Conservation (phyloP, 2,329 filamentous ascomycete genomes). For the Fusarium nodosum region DNA sequence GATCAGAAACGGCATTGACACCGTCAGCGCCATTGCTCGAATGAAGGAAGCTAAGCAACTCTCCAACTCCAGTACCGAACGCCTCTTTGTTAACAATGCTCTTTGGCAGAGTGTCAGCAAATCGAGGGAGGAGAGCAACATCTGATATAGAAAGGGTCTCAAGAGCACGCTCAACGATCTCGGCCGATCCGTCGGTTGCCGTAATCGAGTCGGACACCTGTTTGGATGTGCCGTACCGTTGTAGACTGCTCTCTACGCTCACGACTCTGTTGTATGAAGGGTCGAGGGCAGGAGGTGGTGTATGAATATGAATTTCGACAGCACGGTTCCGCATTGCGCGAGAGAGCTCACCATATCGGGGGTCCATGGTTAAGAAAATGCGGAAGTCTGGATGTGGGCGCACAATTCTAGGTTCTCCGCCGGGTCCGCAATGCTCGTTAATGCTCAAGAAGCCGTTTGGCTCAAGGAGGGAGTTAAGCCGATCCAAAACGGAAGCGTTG, state of each 20-base stretch:
- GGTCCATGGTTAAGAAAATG: slow-evolving; percentile 94
- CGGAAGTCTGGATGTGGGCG: slow-evolving; percentile 88
- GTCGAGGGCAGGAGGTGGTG: slow-evolving; percentile 53
- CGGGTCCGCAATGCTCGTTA: slow-evolving; percentile 89
- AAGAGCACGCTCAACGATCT: slow-evolving; percentile 55
- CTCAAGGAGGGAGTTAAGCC: slow-evolving; percentile 93
- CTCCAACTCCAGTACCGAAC: slow-evolving; percentile 39
- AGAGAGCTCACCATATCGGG: slow-evolving; percentile 91
- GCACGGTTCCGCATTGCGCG: slow-evolving; percentile 97
- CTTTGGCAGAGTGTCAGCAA: slow-evolving; percentile 46
- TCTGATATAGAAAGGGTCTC: slow-evolving; percentile 65
- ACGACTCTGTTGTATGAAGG: slow-evolving; percentile 58
- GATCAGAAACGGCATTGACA: slow-evolving; percentile 53
- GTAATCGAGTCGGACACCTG: slow-evolving; percentile 50
- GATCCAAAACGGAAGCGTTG: slow-evolving; percentile 92
- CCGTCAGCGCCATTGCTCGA: slow-evolving; percentile 51
- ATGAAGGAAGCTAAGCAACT: slow-evolving; percentile 52
- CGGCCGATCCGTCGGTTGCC: slow-evolving; percentile 42
- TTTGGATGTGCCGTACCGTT: slow-evolving; percentile 60
- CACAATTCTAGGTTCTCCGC: slow-evolving; percentile 85
- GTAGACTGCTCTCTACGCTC: slow-evolving; percentile 64
- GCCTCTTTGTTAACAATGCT: slow-evolving; percentile 4
- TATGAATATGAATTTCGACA: slow-evolving; percentile 84
- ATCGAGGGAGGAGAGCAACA: slow-evolving; percentile 56
- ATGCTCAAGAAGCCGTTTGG: slow-evolving; percentile 89